Evolutionary conservation across 306 rosid species (phyloP).

Genomic region (Malus orientalis): DNA sequence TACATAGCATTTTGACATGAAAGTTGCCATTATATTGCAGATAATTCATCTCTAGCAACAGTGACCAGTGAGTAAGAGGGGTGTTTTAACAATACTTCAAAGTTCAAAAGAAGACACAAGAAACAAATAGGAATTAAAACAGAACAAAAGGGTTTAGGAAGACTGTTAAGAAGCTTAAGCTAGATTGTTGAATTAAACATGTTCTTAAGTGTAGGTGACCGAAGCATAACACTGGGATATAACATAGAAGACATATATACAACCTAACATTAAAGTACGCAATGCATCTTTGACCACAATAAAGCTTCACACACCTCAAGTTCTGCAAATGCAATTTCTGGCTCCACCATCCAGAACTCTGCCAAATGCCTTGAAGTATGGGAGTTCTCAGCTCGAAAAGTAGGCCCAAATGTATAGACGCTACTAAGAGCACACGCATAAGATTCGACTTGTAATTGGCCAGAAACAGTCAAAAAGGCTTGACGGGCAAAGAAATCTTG

Average conservation of each 20-base stretch:
- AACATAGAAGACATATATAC: neutral
- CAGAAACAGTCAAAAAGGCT: slow-evolving; percentile 95
- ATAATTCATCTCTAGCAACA: neutral
- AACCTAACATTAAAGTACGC: neutral
- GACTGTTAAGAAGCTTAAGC: neutral
- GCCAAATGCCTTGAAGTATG: slow-evolving; percentile 97
- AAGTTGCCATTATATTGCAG: neutral
- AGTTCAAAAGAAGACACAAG: neutral
- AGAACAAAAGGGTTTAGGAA: no score
- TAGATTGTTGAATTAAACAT: neutral
- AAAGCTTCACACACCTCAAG: slow-evolving; percentile 44
- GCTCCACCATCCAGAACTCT: slow-evolving; percentile 99
- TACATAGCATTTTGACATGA: neutral
- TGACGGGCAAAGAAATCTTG: slow-evolving; percentile 94
- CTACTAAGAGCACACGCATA: slow-evolving; percentile 76
- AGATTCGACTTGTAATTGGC: slow-evolving; percentile 94
- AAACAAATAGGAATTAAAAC: neutral
- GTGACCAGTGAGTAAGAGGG: neutral
- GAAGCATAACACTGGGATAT: neutral
- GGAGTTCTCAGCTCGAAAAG: slow-evolving; percentile 96
- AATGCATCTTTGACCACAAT: neutral
- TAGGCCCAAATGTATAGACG: slow-evolving; percentile 96
- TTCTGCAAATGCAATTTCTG: slow-evolving; percentile 95
- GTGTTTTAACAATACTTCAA: neutral
- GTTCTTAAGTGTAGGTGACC: neutral